Evolutionary conservation across 495 filamentous ascomycete species (phyloP).

Genomic region (Chlorociboria aeruginascens): DNA sequence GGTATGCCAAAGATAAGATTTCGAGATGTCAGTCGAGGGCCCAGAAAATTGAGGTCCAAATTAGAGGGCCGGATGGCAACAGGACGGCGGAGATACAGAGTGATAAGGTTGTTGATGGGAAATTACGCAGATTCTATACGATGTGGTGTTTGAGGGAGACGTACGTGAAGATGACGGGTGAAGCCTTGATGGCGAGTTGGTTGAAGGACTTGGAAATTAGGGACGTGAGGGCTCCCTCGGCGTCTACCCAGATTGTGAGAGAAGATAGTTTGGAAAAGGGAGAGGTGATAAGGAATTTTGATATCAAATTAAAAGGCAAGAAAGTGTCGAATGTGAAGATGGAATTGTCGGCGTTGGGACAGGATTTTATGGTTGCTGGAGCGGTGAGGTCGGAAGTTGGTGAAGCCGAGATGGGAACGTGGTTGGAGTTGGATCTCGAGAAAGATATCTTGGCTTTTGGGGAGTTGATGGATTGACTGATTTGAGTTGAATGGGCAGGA

Average conservation of each 20-base stretch:
- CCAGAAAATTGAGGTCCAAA: conserved; percentile 1
- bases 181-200: conserved; percentile 75
- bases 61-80: not conserved
- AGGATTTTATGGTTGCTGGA: conserved; percentile 50
- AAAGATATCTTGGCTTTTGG: conserved; percentile 9
- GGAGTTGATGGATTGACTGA: not conserved
- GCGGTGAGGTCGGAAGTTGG: conserved; percentile 23
- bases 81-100: conserved; percentile 29
- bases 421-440: conserved; percentile 12
- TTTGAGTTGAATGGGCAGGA: too few species aligned
- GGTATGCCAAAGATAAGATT: conserved; percentile 10
- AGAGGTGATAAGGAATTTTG: conserved; percentile 35
- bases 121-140: conserved; percentile 70
- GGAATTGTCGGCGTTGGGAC: conserved; percentile 48
- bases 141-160: conserved; percentile 86
- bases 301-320: conserved; percentile 37
- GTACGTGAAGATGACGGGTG: conserved; percentile 88
- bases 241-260: conserved; percentile 46
- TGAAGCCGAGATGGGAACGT: conserved; percentile 4
- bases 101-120: conserved; percentile 33
- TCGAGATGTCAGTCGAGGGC: conserved; percentile 13
- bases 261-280: conserved; percentile 46
- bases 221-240: conserved; percentile 44
- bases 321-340: conserved; percentile 41
- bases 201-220: conserved; percentile 55